These are phyloP conservation scores for Lentinula sp. DNA, from an alignment of 768 basidiomycete genomes.

Conservation along the genomic window DNA sequence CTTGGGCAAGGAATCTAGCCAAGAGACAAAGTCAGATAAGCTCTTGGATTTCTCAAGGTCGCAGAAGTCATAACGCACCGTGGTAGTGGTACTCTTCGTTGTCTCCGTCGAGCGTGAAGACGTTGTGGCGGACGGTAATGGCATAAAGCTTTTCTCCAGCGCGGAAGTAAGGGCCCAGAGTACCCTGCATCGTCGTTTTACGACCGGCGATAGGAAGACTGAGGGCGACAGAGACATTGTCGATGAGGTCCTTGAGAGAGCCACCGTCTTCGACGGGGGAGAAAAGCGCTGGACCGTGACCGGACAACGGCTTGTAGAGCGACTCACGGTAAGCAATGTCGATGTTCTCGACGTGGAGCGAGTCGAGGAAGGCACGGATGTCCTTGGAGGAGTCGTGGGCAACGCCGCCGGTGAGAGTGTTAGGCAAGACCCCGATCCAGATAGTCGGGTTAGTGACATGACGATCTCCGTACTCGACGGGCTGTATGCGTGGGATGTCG, in stretches of 20 bases:
- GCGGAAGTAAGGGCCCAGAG: conserved; percentile 28
- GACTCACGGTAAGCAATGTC: conserved; percentile 23
- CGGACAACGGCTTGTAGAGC: conserved; percentile 4
- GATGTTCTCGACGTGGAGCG: conserved; percentile 19
- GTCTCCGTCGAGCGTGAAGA: conserved; percentile 18
- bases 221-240: conserved; percentile 28
- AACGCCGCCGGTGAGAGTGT: conserved; percentile 14
- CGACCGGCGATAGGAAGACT: conserved; percentile 27
- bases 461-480: not conserved
- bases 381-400: conserved; percentile 18
- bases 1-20: conserved; percentile 16
- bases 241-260: conserved; percentile 26
- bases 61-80: conserved; percentile 17
- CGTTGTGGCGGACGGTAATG: conserved; percentile 26
- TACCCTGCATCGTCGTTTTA: conserved; percentile 25
- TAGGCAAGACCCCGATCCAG: conserved; percentile 23
- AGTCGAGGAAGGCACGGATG: conserved; percentile 20
- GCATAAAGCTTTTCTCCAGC: conserved; percentile 23
- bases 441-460: conserved; percentile 17
- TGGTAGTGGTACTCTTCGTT: conserved; percentile 21
- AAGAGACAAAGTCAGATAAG: conserved; percentile 11
- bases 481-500: not conserved
- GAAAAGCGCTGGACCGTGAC: conserved; percentile 22
- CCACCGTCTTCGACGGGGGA: conserved; percentile 20
- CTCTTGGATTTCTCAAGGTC: no score